Conservation (phyloP, 1,139 yeast species). For the Suhomyces terraborum region DNA sequence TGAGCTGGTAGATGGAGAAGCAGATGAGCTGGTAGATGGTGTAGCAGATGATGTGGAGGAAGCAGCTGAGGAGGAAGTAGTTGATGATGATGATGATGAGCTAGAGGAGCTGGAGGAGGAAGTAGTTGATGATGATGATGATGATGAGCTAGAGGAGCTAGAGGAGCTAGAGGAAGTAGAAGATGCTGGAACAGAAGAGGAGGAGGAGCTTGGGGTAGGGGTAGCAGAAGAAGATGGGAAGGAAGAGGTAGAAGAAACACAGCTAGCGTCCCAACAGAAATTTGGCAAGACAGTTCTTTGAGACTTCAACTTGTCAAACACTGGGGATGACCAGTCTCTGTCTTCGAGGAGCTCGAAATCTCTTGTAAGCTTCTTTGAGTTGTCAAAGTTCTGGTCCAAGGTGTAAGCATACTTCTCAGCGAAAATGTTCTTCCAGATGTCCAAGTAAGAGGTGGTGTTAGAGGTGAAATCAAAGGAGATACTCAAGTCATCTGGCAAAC, state of each 20-base stretch:
- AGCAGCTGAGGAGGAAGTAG: constrained; percentile 14
- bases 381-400: constrained; percentile 15
- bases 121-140: constrained; percentile 7
- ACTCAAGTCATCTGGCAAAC: constrained; percentile 33
- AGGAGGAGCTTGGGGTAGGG: constrained; percentile 9
- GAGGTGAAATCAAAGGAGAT: constrained; percentile 27
- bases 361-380: constrained; percentile 12
- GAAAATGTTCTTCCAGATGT: constrained; percentile 22
- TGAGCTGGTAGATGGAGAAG: constrained; percentile 9
- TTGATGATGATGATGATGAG: constrained; percentile 15
- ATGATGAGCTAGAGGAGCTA: constrained; percentile 8
- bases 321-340: constrained; percentile 11
- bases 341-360: constrained; percentile 3
- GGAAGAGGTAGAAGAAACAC: constrained; percentile 14
- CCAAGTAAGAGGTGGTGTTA: constrained; percentile 16
- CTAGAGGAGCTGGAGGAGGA: constrained; percentile 6
- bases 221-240: constrained; percentile 15
- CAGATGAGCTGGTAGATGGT: constrained; percentile 10
- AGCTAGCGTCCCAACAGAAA: constrained; percentile 30
- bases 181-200: constrained; percentile 10
- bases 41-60: constrained; percentile 17
- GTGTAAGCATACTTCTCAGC: constrained; percentile 20
- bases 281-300: constrained; percentile 28
- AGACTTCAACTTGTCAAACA: constrained; percentile 20
- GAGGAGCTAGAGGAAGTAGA: constrained; percentile 13